Evolutionary conservation across 164 flowering plant genomes (phyloP).

Genomic region (Aristolochia contorta): DNA sequence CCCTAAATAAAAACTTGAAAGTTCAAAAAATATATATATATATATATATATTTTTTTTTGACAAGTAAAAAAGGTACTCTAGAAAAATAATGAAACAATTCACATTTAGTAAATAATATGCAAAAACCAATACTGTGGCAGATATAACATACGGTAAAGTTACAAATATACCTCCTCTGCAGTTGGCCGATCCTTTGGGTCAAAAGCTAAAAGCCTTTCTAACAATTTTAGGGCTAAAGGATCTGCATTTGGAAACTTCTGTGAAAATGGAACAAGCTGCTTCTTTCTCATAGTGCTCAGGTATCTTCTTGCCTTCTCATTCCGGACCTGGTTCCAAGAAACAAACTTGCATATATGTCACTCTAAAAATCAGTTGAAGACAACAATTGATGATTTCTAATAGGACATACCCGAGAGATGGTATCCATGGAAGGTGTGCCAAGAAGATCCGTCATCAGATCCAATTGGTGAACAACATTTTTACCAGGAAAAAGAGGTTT

Average conservation of each 20-base stretch:
- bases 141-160: background rate
- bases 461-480: slow-evolving; percentile 95
- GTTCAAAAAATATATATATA: too few relatives aligned
- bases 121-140: background rate
- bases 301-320: slow-evolving; percentile 89
- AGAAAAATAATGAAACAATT: too few relatives aligned
- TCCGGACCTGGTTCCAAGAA: slow-evolving; percentile 52
- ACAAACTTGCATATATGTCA: background rate
- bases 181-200: slow-evolving; percentile 88
- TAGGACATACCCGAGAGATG: slow-evolving; percentile 54
- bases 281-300: slow-evolving; percentile 84
- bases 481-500: slow-evolving; percentile 95
- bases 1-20: too few relatives aligned
- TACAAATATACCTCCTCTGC: slow-evolving; percentile 69
- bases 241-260: slow-evolving; percentile 89
- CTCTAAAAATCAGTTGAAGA: background rate
- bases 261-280: slow-evolving; percentile 61
- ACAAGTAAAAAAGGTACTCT: background rate
- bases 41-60: too few relatives aligned
- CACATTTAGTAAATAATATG: too few relatives aligned
- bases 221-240: slow-evolving; percentile 64
- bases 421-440: slow-evolving; percentile 89
- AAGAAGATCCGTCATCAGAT: slow-evolving; percentile 92
- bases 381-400: background rate
- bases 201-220: slow-evolving; percentile 84